Base-by-base conservation (phyloP, 768 basidiomycete genomes). In the Candolleomyces eurysporus region DNA sequence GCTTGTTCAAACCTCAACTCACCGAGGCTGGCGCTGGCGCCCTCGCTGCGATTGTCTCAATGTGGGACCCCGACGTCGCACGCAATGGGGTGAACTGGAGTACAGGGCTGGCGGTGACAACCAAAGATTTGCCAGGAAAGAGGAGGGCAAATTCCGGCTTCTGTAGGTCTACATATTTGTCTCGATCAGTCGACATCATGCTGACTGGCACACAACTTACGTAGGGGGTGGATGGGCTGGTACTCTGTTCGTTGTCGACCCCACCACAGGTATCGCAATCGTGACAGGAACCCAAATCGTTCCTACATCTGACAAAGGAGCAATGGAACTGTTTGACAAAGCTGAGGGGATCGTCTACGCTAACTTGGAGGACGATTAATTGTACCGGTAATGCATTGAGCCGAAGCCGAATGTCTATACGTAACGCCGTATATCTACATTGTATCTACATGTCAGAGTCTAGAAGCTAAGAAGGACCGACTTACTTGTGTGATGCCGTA, bases 161-260 rank as follows among this genome's bases (percentile, higher is more conserved):
- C 32, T 76, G 75, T 76, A 55, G 60, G 75, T 68, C 21, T 21
- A 1, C 11, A 8, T 7, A 46, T 6, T 5, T 21, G 6, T 46
- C 1, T 6, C 7, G 6, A 17, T 53, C 22, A 1, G 9, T 4
- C 48, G 46, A 19, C 19, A 40, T 31, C 32, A 32, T 36, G 21
- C 26, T 26, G 26, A 26, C 26, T 26, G 2, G 26, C 26, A 26
- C 26, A 2, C 26, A 26, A 26, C 4, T 46, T 19, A 57, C 40
- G 14, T 50, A 77, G 75, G 74, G 75, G 69, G 58, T 39, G 76
- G 76, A 6, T 77, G 71, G 70, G 75, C 75, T 13, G 68, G 69
- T 22, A 73, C 73, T 1, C 67, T 66, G 26, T 68, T 68, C 53
- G 65, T 71, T 22, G 64, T 77, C 36, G 76, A 77, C 58, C 73